These are phyloP conservation scores for Baorangia bicolor DNA, from an alignment of 768 basidiomycete genomes.

Conservation along the genomic window DNA sequence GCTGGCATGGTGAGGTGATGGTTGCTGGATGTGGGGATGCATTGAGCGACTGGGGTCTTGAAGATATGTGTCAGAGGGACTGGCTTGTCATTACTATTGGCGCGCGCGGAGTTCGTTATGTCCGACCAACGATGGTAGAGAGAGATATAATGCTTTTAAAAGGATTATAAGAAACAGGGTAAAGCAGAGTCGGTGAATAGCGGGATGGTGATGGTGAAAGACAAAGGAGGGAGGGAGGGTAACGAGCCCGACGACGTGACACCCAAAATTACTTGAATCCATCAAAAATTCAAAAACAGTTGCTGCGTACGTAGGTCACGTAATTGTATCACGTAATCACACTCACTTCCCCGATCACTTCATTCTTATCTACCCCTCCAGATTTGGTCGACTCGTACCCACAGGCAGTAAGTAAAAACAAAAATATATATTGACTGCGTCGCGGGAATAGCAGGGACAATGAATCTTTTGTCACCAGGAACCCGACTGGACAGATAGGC, in stretches of 20 bases:
- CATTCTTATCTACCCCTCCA: constrained; percentile 11
- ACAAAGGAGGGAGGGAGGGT: constrained; percentile 24
- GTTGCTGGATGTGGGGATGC: constrained; percentile 14
- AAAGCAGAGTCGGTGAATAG: constrained; percentile 10
- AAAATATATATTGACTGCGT: neutral
- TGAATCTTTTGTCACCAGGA: neutral
- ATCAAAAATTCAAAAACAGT: constrained; percentile 36
- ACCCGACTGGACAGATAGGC: neutral
- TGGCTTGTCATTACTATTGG: constrained; percentile 21
- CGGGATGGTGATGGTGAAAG: constrained; percentile 30
- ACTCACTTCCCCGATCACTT: constrained; percentile 25
- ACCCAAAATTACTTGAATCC: constrained; percentile 30
- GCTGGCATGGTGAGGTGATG: constrained; percentile 6
- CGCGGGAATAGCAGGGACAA: neutral
- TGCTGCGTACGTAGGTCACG: constrained; percentile 31
- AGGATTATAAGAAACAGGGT: constrained; percentile 17
- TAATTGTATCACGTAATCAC: constrained; percentile 29
- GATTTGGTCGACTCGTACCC: neutral
- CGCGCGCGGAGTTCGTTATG: constrained; percentile 3
- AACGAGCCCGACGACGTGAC: constrained; percentile 28
- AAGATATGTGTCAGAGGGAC: constrained; percentile 17
- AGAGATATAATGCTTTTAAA: constrained; percentile 8
- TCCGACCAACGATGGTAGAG: constrained; percentile 33
- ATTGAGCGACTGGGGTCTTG: constrained; percentile 12
- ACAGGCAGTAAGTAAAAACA: neutral